Conservation (phyloP, 371 early-diverging fungal genomes). For the Mortierella sp. region DNA sequence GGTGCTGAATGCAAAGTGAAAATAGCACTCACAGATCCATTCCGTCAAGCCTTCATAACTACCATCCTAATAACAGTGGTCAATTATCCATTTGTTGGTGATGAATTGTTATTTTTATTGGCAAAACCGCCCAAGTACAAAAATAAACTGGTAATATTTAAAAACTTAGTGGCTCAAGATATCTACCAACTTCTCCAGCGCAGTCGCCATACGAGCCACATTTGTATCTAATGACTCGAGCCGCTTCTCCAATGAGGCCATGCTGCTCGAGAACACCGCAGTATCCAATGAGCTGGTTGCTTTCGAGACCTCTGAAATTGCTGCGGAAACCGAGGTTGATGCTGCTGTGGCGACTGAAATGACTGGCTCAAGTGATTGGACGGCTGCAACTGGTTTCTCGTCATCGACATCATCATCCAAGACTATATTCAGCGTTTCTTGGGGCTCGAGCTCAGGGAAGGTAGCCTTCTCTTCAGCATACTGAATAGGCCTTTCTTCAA, state of each 20-base stretch:
- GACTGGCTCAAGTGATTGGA: slow-evolving; percentile 17
- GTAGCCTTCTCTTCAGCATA: slow-evolving; percentile 39
- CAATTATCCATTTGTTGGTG: too few relatives aligned
- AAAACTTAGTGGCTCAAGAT: slow-evolving; percentile 32
- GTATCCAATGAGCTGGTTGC: slow-evolving; percentile 41
- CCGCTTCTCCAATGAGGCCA: slow-evolving; percentile 39
- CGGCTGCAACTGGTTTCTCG: slow-evolving; percentile 17
- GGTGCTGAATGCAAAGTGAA: slow-evolving; percentile 20
- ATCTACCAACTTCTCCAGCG: slow-evolving; percentile 49
- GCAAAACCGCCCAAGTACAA: too few relatives aligned
- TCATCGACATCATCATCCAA: slow-evolving; percentile 45
- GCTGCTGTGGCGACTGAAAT: slow-evolving; percentile 26
- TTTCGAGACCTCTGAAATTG: slow-evolving; percentile 43
- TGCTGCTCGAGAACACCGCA: slow-evolving; percentile 43
- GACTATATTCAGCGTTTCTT: slow-evolving; percentile 16
- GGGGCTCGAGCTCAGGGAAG: slow-evolving; percentile 41
- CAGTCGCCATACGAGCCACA: slow-evolving; percentile 55
- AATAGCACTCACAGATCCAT: not conserved
- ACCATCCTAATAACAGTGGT: too few relatives aligned
- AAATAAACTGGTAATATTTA: not conserved
- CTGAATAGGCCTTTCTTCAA: slow-evolving; percentile 32
- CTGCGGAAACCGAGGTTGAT: slow-evolving; percentile 39
- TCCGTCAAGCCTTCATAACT: not conserved
- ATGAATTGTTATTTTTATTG: too few relatives aligned
- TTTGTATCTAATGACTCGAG: slow-evolving; percentile 54